These are phyloP conservation scores for Capronia coronata DNA, from an alignment of 2,329 filamentous ascomycete species.

Conservation along the genomic window DNA sequence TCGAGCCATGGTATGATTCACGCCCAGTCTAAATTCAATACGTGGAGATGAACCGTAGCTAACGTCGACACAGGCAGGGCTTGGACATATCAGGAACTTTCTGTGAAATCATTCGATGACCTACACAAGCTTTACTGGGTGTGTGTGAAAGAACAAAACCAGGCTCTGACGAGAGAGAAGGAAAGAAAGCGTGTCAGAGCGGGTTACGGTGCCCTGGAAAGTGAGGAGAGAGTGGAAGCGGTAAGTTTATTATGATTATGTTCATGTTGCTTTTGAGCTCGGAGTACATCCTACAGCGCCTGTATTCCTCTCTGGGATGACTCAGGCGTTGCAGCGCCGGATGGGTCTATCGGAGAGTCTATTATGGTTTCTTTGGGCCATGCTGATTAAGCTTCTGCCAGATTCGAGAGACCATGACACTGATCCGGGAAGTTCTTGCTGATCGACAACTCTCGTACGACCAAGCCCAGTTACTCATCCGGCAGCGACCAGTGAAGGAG, in stretches of 20 bases:
- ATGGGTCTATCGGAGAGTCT: too few relatives aligned
- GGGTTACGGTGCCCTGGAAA: conserved; percentile 67
- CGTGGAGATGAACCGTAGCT: conserved; percentile 4
- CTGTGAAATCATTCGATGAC: conserved; percentile 88
- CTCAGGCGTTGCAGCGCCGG: too few relatives aligned
- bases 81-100: conserved; percentile 80
- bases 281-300: too few relatives aligned
- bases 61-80: conserved; percentile 51
- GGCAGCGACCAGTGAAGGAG: conserved; percentile 1
- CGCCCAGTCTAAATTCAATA: too few relatives aligned
- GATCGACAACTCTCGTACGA: conserved; percentile 21
- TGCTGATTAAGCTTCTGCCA: conserved; percentile 4
- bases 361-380: background rate
- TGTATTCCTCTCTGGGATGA: background rate
- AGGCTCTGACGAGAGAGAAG: conserved; percentile 67
- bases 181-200: conserved; percentile 63
- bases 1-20: conserved; percentile 56
- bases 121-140: conserved; percentile 91
- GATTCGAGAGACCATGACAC: conserved; percentile 16
- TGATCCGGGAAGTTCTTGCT: conserved; percentile 17
- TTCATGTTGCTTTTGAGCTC: too few relatives aligned
- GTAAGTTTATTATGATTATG: conserved; percentile 49
- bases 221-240: conserved; percentile 54
- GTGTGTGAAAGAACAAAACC: conserved; percentile 84
- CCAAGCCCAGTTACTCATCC: conserved; percentile 14